Evolutionary conservation across 2,329 filamentous ascomycete species (phyloP), one percentile per base, ranked within the genome.

Genomic region (Sporothrix dimorphospora): DNA sequence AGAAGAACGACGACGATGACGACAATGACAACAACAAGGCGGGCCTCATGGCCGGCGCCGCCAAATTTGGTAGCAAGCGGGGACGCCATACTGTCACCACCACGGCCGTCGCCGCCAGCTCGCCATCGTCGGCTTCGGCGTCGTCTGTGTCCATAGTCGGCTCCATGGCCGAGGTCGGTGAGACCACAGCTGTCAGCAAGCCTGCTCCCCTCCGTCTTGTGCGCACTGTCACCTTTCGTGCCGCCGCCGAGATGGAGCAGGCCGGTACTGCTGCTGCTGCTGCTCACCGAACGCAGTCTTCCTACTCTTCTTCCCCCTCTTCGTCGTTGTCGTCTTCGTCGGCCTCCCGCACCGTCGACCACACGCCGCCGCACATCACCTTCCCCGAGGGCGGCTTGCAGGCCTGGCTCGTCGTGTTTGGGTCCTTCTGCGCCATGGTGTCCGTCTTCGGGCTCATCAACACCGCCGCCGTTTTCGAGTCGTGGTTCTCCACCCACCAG

Each of bases 351-450:
- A 38, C 67, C 1, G 14, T 14, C n/a, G 71, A 72, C 67, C 30
- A 65, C 34, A 69, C 59, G 30, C 72, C 75, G 21, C 72, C 74
- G 34, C 57, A 63, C 27, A 47, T 76, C 27, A 83, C 83, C 21
- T 94, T 94, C 77, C 93, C 92, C 0, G 93, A 96, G 83, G 92
- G 93, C 42, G 92, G 93, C 5, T 79, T 87, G 5, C 80, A 86
- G 77, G 92, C 89, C 70, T 95, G 92, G 91, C 84, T 91, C 6
- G 92, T 94, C 9, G 91, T 95, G 1, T 82, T 93, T n/a, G 92
- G 92, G 27, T 90, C 89, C 8, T 94, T 94, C 80, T 88, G 88
- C 76, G 90, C 90, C 34, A 89, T 94, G 80, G 82, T 90, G 71
- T 90, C 89, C 11, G 87, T 88, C 6, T 90, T 94, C 73, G 92